A percentile compares a stretch with the other conserved stretches of the same genome.
phyloP scores from a whole-genome alignment of 495 filamentous ascomycete species.

The Pseudotulostoma volvatum region DNA sequence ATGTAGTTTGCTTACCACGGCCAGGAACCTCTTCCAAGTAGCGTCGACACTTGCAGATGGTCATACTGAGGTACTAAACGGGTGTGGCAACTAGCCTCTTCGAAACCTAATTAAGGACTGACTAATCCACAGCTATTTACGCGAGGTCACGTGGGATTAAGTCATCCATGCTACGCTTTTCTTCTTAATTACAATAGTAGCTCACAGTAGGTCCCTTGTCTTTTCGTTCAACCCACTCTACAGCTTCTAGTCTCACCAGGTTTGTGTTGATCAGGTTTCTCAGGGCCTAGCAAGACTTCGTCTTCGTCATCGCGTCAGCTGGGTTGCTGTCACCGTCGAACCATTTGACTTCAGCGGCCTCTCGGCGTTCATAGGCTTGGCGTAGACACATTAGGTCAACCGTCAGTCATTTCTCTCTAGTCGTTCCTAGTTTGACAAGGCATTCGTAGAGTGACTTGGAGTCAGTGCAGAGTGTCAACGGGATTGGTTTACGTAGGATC shows the following conservation, averaged over 20 bases:
- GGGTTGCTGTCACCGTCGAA: slow-evolving; percentile 6
- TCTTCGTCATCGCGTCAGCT: slow-evolving; percentile 7
- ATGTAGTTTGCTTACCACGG: too few species aligned
- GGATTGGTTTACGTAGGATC: not conserved
- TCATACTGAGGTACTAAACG: too few species aligned
- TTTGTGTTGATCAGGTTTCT: slow-evolving; percentile 8
- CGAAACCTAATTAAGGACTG: too few species aligned
- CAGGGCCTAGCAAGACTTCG: slow-evolving; percentile 1
- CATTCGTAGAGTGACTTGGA: slow-evolving; percentile 5
- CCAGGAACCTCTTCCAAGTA: too few species aligned
- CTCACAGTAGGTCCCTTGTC: not conserved
- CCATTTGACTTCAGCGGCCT: slow-evolving; percentile 8
- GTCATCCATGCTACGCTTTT: too few species aligned
- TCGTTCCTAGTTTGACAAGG: slow-evolving; percentile 4
- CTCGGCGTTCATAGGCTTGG: slow-evolving; percentile 6
- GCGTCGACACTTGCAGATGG: too few species aligned
- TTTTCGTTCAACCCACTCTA: slow-evolving; percentile 5
- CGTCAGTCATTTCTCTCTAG: not conserved
- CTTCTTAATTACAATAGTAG: too few species aligned
- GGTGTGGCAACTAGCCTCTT: too few species aligned
- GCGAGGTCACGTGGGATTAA: too few species aligned
- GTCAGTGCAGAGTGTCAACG: not conserved
- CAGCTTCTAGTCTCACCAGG: slow-evolving; percentile 1
- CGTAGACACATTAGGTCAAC: slow-evolving; percentile 1
- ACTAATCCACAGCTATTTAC: too few species aligned